Evolutionary conservation across 768 basidiomycete species (phyloP).

Genomic region (Glaciozyma martinii): DNA sequence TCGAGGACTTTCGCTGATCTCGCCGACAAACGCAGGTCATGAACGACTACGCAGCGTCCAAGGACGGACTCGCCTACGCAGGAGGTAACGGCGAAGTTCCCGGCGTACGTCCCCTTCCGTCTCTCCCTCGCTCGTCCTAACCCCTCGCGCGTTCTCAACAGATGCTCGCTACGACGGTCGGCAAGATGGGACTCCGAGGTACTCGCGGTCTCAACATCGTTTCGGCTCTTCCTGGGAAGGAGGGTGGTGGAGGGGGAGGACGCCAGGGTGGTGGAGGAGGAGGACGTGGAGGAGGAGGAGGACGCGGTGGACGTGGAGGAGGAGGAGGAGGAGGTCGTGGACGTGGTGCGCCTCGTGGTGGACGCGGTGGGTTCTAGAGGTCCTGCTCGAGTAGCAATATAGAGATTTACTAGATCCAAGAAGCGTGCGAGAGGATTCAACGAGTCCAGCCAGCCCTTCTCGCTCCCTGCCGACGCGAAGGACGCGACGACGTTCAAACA

Average conservation of each 20-base stretch:
- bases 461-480: not conserved
- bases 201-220: slow-evolving; percentile 36
- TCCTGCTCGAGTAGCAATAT: too few species aligned
- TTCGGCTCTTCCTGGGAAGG: slow-evolving; percentile 22
- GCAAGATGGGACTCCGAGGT: slow-evolving; percentile 49
- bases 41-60: not conserved
- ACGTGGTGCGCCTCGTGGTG: not conserved
- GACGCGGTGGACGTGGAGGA: slow-evolving; percentile 5
- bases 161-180: slow-evolving; percentile 42
- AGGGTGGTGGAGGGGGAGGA: slow-evolving; percentile 18
- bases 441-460: too few species aligned
- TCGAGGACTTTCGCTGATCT: not conserved
- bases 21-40: not conserved
- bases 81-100: slow-evolving; percentile 35
- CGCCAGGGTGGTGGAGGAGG: slow-evolving; percentile 19
- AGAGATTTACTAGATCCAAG: too few species aligned
- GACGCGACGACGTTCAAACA: not conserved
- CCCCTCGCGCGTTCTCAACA: not conserved
- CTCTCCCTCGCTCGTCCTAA: not conserved
- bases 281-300: slow-evolving; percentile 15
- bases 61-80: not conserved
- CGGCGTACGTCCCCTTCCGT: slow-evolving; percentile 33
- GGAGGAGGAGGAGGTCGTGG: not conserved
- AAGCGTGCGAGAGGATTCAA: too few species aligned
- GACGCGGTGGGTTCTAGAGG: not conserved